phyloP scores from a whole-genome alignment of 225 moss, liverwort and hornwort species.

The Bryum argenteum region DNA sequence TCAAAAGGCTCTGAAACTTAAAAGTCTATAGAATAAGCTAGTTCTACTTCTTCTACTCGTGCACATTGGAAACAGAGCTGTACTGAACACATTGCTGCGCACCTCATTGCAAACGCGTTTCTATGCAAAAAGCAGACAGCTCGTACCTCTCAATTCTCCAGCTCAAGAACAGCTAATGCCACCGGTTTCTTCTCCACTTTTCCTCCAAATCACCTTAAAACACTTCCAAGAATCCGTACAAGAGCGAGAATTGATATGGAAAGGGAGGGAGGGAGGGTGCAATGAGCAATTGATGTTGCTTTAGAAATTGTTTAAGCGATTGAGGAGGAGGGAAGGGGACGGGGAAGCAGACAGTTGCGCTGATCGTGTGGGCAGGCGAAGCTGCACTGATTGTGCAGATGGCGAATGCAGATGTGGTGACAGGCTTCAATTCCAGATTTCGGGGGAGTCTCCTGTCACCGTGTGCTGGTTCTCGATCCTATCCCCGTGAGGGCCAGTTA shows the following conservation, averaged over 20 bases:
- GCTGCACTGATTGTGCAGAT: background rate
- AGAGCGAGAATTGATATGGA: too few relatives aligned
- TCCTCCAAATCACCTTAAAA: too few relatives aligned
- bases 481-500: background rate
- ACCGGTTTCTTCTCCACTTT: too few relatives aligned
- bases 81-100: background rate
- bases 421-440: slow-evolving; percentile 12
- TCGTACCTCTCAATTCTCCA: slow-evolving; percentile 1
- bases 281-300: too few relatives aligned
- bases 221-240: too few relatives aligned
- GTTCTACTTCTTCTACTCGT: background rate
- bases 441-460: background rate
- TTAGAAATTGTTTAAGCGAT: background rate
- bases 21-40: background rate
- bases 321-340: background rate
- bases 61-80: background rate
- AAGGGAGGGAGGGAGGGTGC: too few relatives aligned
- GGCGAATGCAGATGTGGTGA: slow-evolving; percentile 9
- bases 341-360: background rate
- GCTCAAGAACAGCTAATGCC: too few relatives aligned
- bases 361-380: slow-evolving; percentile 25
- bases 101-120: background rate
- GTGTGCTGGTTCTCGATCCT: background rate
- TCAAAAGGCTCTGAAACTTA: too few relatives aligned
- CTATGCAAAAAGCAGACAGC: background rate